Percentiles rank a stretch among this genome's conserved stretches.
These are phyloP conservation scores for Tetrapyrgos nigripes DNA, from an alignment of 1,284 basidiomycete species.

Conservation along the genomic window DNA sequence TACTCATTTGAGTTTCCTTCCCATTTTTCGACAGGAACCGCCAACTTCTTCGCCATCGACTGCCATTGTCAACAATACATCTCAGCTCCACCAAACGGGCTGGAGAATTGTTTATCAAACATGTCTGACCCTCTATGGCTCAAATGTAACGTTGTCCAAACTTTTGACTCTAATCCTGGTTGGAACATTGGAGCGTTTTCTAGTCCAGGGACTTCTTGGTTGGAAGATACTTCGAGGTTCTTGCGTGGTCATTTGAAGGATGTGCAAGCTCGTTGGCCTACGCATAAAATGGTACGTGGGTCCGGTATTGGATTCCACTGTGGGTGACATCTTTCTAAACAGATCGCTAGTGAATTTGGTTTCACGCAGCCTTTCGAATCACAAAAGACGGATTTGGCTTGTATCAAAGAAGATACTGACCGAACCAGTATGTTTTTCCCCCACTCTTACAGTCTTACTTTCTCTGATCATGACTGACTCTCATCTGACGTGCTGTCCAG, in stretches of 20 bases:
- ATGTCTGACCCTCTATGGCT: conserved; percentile 52
- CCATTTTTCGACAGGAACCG: conserved; percentile 38
- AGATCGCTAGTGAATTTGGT: conserved; percentile 55
- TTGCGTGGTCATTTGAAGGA: conserved; percentile 42
- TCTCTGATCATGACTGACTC: background rate
- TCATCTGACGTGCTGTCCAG: conserved; percentile 24
- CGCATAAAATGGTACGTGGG: conserved; percentile 45
- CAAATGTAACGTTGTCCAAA: conserved; percentile 41
- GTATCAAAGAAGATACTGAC: conserved; percentile 50
- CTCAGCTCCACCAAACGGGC: conserved; percentile 45
- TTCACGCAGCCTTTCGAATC: conserved; percentile 50
- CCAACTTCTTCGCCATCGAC: conserved; percentile 57
- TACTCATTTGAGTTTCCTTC: background rate
- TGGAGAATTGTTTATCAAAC: conserved; percentile 46
- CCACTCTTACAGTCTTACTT: background rate
- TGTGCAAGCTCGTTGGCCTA: conserved; percentile 48
- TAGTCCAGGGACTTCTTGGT: conserved; percentile 46
- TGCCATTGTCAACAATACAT: conserved; percentile 47
- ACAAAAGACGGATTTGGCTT: conserved; percentile 44
- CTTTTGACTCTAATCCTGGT: conserved; percentile 45
- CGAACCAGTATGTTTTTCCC: conserved; percentile 43
- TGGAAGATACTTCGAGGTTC: conserved; percentile 49
- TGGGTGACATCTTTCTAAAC: background rate
- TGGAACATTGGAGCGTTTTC: conserved; percentile 50
- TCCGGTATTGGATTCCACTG: background rate